A percentile compares a stretch with the other conserved stretches of the same genome.
Evolutionary conservation across 768 basidiomycete genomes (phyloP).

Genomic region (Psilocybe cyanescens): DNA sequence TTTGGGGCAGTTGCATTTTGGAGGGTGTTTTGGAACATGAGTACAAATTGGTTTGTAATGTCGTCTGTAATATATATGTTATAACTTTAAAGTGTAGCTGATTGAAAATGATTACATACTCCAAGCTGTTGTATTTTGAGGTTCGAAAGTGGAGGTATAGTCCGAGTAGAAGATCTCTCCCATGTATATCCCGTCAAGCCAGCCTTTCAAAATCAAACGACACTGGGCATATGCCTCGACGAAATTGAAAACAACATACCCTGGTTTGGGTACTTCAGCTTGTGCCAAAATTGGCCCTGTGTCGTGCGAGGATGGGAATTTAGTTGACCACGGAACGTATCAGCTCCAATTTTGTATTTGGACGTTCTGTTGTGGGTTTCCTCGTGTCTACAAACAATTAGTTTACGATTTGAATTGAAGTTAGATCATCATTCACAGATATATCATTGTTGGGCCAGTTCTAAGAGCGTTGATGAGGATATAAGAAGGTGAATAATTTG

Average conservation of each 20-base stretch:
- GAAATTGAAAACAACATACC: constrained; percentile 25
- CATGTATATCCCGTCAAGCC: constrained; percentile 53
- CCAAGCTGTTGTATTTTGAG: constrained; percentile 41
- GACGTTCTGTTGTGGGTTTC: constrained; percentile 28
- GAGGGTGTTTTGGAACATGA: constrained; percentile 47
- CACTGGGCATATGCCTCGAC: neutral
- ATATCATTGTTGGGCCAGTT: neutral
- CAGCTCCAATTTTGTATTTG: constrained; percentile 46
- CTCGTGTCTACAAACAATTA: constrained; percentile 30
- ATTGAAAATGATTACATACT: constrained; percentile 24
- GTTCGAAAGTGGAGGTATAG: constrained; percentile 40
- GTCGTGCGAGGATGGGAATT: constrained; percentile 46
- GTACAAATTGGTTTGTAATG: constrained; percentile 42
- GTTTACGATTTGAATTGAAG: neutral
- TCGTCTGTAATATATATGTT: constrained; percentile 32
- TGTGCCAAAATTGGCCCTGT: constrained; percentile 53
- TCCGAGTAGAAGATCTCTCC: constrained; percentile 47
- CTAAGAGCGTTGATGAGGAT: neutral
- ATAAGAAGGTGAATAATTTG: neutral
- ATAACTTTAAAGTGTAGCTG: neutral
- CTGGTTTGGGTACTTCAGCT: constrained; percentile 44
- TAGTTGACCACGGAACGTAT: constrained; percentile 41
- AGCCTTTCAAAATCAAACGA: constrained; percentile 31
- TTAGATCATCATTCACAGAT: neutral
- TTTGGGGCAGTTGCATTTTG: constrained; percentile 41